These are phyloP conservation scores for Pyrrhoderma noxium DNA, from an alignment of 1,284 basidiomycete species.

Conservation along the genomic window DNA sequence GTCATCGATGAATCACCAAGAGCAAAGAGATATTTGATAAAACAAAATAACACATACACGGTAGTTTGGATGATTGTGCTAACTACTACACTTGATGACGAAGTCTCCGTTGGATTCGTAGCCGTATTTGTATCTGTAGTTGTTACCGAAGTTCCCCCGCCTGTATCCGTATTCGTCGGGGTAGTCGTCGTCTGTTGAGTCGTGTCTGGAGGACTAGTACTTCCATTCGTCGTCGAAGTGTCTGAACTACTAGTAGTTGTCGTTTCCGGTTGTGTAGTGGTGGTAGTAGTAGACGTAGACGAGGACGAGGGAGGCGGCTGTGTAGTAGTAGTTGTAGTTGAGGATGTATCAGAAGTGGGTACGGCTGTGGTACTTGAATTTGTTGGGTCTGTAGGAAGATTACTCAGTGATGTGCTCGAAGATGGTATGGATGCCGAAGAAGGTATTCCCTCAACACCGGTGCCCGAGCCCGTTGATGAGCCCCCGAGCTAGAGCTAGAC, in stretches of 20 bases:
- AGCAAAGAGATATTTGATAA: background rate
- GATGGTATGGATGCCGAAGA: background rate
- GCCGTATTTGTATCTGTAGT: background rate
- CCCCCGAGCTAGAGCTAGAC: background rate
- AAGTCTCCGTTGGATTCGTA: background rate
- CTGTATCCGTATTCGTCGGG: background rate
- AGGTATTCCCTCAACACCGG: background rate
- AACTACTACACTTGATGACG: constrained; percentile 3
- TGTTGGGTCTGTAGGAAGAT: background rate
- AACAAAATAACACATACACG: constrained; percentile 9
- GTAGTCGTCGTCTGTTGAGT: background rate
- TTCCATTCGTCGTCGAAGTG: background rate
- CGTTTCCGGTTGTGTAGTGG: background rate
- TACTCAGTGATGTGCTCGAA: background rate
- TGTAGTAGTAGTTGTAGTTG: background rate
- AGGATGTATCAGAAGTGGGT: background rate
- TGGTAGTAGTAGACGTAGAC: background rate
- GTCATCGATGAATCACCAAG: too few species aligned
- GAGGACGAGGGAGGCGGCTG: background rate
- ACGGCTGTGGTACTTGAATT: background rate
- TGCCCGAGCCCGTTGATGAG: background rate
- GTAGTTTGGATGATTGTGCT: constrained; percentile 11
- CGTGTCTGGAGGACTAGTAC: background rate
- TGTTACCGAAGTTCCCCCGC: background rate
- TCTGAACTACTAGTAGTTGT: background rate